Conservation (phyloP, 2,329 filamentous ascomycete genomes). For the Aspergillus persii region DNA sequence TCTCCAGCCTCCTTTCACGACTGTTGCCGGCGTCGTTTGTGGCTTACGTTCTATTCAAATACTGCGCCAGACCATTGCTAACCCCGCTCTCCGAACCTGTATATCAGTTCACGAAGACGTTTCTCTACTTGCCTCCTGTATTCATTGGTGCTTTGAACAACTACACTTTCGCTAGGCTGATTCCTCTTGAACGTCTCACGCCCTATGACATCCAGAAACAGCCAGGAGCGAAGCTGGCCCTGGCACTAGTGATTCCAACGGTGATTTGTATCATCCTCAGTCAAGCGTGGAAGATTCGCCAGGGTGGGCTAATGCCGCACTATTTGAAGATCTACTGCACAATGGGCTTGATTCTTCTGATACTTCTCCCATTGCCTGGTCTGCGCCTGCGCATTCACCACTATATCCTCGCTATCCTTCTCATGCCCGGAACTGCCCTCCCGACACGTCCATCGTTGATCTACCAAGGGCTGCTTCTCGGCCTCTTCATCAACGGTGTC, state of each 20-base stretch:
- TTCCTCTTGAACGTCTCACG: conserved; percentile 90
- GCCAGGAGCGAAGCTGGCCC: conserved; percentile 79
- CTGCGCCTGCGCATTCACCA: conserved; percentile 89
- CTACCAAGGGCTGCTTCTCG: conserved; percentile 86
- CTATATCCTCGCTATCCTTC: conserved; percentile 82
- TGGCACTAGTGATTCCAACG: conserved; percentile 72
- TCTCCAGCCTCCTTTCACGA: conserved; percentile 75
- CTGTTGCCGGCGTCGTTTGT: conserved; percentile 86
- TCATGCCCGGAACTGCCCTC: conserved; percentile 83
- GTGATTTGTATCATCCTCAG: conserved; percentile 66
- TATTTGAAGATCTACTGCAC: conserved; percentile 76
- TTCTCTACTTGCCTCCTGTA: conserved; percentile 84
- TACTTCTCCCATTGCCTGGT: conserved; percentile 69
- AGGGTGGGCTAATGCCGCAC: conserved; percentile 74
- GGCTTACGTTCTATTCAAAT: conserved; percentile 82
- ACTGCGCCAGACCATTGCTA: conserved; percentile 72
- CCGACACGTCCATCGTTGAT: conserved; percentile 81
- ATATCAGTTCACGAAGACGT: conserved; percentile 77
- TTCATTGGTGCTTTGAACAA: conserved; percentile 93
- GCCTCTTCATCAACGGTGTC: conserved; percentile 90
- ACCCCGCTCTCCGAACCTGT: conserved; percentile 60
- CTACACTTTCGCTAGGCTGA: conserved; percentile 83
- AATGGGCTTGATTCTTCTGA: conserved; percentile 64
- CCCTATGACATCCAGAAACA: conserved; percentile 84
- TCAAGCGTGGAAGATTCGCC: conserved; percentile 82